These are phyloP conservation scores for Mucor piriformis DNA, from an alignment of 371 early-diverging fungal species.

Conservation along the genomic window DNA sequence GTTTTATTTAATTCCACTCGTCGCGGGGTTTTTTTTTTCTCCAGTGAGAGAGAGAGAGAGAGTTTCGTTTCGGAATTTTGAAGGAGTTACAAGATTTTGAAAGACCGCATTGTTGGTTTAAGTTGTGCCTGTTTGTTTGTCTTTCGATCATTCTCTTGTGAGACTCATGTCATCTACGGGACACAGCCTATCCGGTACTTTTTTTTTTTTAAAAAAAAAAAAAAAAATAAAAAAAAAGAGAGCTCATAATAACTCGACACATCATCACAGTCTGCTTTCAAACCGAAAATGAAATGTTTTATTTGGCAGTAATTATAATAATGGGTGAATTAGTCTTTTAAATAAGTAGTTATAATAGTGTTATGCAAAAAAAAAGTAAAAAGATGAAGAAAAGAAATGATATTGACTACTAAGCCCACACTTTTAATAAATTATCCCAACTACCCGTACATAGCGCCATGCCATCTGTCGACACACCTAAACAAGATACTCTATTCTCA, in stretches of 20 bases:
- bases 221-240: no score
- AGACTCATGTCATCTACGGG: no score
- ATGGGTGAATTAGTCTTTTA: no score
- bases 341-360: no score
- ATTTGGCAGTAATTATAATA: neutral
- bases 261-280: no score
- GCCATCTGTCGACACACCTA: constrained; percentile 95
- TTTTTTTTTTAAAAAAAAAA: no score
- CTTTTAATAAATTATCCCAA: constrained; percentile 96
- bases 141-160: no score
- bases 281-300: no score
- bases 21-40: neutral
- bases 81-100: neutral
- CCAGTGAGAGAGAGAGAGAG: neutral
- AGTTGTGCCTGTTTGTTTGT: no score
- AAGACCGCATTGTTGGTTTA: no score
- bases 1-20: neutral
- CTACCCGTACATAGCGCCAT: constrained; percentile 97
- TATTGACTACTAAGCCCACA: constrained; percentile 24
- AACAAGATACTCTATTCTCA: constrained; percentile 95
- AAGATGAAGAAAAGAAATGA: neutral
- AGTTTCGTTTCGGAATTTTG: neutral
- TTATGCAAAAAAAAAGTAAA: neutral
- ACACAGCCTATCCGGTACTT: no score
- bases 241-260: no score